A percentile compares a stretch with the other conserved stretches of the same genome.
Evolutionary conservation across 1,284 basidiomycete genomes (phyloP).

Genomic region (Marasmius fiardii): DNA sequence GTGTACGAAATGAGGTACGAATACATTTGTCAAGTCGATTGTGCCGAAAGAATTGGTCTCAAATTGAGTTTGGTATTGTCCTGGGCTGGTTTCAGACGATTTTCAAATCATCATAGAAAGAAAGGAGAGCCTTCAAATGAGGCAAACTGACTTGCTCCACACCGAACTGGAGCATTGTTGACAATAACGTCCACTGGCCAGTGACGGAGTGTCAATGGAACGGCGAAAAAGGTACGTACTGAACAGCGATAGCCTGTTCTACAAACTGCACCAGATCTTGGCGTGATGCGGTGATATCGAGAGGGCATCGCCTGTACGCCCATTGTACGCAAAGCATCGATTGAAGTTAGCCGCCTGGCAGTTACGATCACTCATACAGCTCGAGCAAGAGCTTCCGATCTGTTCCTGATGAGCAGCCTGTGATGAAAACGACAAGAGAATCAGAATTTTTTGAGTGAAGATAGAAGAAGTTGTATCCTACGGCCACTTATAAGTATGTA

Average conservation of each 20-base stretch:
- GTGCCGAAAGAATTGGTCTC: constrained; percentile 20
- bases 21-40: constrained; percentile 18
- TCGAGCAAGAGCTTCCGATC: constrained; percentile 12
- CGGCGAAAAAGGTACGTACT: constrained; percentile 6
- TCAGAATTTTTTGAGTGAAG: too few relatives aligned
- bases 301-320: constrained; percentile 3
- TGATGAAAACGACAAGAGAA: constrained; percentile 16
- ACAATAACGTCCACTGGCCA: constrained; percentile 17
- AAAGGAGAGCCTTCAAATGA: background rate
- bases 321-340: constrained; percentile 8
- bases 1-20: constrained; percentile 19
- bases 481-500: too few relatives aligned
- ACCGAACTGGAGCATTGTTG: constrained; percentile 21
- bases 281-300: constrained; percentile 6
- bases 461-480: too few relatives aligned
- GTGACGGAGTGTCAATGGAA: constrained; percentile 3
- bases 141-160: constrained; percentile 16
- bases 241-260: constrained; percentile 10
- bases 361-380: constrained; percentile 10
- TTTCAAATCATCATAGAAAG: too few relatives aligned
- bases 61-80: constrained; percentile 13
- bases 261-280: constrained; percentile 15
- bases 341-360: background rate
- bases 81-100: background rate
- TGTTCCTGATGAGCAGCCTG: constrained; percentile 19